Evolutionary conservation across 1,284 basidiomycete genomes (phyloP).

Genomic region (Malassezia vespertilionis): DNA sequence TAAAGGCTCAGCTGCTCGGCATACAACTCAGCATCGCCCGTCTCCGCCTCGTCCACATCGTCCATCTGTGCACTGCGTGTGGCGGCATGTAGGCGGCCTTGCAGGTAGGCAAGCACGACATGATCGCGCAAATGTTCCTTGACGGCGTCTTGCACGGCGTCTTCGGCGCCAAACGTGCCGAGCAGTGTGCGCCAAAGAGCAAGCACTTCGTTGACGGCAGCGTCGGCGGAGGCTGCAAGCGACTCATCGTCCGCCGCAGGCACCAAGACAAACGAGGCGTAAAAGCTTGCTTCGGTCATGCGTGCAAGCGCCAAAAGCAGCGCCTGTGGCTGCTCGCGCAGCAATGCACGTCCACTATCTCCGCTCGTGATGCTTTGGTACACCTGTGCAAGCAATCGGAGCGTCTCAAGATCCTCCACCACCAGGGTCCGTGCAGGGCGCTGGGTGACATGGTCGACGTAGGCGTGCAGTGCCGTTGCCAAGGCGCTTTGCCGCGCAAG

Average conservation of each 20-base stretch:
- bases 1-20: conserved; percentile 34
- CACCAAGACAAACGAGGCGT: conserved; percentile 16
- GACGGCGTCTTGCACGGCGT: conserved; percentile 15
- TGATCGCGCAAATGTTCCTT: conserved; percentile 25
- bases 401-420: neutral
- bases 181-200: conserved; percentile 8
- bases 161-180: neutral
- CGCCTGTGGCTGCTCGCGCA: neutral
- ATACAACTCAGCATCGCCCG: conserved; percentile 32
- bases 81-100: conserved; percentile 22
- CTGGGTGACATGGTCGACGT: neutral
- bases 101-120: conserved; percentile 32
- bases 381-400: conserved; percentile 9
- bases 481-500: conserved; percentile 6
- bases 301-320: conserved; percentile 3
- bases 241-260: conserved; percentile 20
- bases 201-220: conserved; percentile 6
- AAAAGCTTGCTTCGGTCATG: conserved; percentile 1
- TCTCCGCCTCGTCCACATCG: conserved; percentile 23
- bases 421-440: neutral
- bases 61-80: conserved; percentile 8
- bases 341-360: conserved; percentile 1
- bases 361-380: conserved; percentile 1
- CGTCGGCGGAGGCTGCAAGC: conserved; percentile 3
- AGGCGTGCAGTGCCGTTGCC: neutral